Evolutionary conservation across 2,329 filamentous ascomycete species (phyloP).

Genomic region (Dothidotthia symphoricarpi): DNA sequence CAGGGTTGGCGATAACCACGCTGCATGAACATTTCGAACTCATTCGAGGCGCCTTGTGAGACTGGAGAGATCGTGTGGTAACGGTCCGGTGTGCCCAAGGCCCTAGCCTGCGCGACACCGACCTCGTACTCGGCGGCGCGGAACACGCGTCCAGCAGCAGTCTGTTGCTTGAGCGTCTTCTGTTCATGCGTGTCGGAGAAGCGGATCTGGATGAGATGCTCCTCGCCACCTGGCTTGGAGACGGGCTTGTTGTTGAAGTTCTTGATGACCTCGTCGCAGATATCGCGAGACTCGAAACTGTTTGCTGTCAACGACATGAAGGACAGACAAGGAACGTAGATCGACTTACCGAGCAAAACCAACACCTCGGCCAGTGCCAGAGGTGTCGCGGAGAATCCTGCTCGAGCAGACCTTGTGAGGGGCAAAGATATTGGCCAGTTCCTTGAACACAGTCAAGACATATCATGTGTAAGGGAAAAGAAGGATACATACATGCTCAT

Average conservation of each 20-base stretch:
- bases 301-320: slow-evolving; percentile 4
- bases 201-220: slow-evolving; percentile 84
- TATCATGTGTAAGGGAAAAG: background rate
- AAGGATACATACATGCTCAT: slow-evolving; percentile 68
- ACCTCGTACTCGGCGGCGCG: slow-evolving; percentile 84
- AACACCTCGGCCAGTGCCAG: slow-evolving; percentile 92
- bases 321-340: background rate
- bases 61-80: slow-evolving; percentile 37
- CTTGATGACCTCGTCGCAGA: slow-evolving; percentile 85
- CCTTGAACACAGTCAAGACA: slow-evolving; percentile 48
- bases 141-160: slow-evolving; percentile 90
- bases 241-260: slow-evolving; percentile 73
- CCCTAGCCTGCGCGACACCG: slow-evolving; percentile 43
- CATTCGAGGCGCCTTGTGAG: slow-evolving; percentile 34
- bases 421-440: slow-evolving; percentile 74
- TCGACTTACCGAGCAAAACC: slow-evolving; percentile 83
- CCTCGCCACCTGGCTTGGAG: slow-evolving; percentile 61
- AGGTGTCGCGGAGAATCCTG: slow-evolving; percentile 88
- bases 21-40: slow-evolving; percentile 43
- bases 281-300: slow-evolving; percentile 84
- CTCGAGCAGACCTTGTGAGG: slow-evolving; percentile 85
- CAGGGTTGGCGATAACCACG: slow-evolving; percentile 36
- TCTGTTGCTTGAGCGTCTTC: slow-evolving; percentile 94
- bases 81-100: slow-evolving; percentile 33
- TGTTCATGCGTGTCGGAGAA: slow-evolving; percentile 96